Conservation (phyloP, 306 rosid species). For the Glycine latifolia region DNA sequence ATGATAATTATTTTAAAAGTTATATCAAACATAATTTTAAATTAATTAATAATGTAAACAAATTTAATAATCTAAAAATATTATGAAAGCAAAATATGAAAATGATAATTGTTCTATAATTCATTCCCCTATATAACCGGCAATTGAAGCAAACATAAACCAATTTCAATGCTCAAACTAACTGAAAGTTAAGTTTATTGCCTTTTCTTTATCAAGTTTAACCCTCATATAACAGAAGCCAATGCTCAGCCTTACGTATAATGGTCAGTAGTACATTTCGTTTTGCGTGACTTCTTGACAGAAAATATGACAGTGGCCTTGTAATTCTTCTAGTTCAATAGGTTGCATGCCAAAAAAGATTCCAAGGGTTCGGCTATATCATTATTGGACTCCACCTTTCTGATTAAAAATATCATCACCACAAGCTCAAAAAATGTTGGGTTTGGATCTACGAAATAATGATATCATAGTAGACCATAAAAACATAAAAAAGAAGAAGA, state of each 20-base stretch:
- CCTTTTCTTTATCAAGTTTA: neutral
- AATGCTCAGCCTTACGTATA: neutral
- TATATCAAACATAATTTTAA: no score
- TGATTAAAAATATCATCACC: neutral
- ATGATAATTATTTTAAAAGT: no score
- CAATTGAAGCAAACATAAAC: no score
- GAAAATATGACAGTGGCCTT: neutral
- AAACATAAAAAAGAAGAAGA: no score
- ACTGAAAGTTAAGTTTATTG: neutral
- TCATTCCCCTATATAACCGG: no score
- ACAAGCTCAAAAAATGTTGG: neutral
- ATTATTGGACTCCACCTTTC: neutral
- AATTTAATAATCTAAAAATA: no score
- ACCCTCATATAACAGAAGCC: neutral
- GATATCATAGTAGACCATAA: no score
- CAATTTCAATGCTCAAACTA: neutral
- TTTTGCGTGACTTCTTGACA: neutral
- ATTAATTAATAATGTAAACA: no score
- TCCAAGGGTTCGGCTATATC: neutral
- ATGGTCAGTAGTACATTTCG: neutral
- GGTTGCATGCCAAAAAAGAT: neutral
- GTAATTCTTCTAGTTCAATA: neutral
- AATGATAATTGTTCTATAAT: neutral
- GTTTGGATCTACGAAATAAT: neutral
- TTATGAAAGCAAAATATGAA: neutral